Evolutionary conservation across 768 basidiomycete species (phyloP).

Genomic region (Candolleomyces aberdarensis): DNA sequence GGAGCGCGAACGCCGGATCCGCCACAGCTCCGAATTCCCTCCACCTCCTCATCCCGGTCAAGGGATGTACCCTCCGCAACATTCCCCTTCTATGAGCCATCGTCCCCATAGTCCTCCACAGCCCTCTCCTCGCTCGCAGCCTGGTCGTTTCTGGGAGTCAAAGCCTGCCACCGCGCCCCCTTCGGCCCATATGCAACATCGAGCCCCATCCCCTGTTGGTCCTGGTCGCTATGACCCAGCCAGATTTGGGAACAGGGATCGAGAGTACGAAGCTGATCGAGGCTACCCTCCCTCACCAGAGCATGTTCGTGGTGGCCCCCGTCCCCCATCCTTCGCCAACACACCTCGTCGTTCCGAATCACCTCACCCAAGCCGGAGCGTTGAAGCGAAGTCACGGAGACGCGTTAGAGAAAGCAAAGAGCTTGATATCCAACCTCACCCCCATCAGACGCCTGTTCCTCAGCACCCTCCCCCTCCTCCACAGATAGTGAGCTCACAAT

Average conservation of each 20-base stretch:
- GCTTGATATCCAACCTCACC: slow-evolving; percentile 9
- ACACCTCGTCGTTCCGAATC: slow-evolving; percentile 57
- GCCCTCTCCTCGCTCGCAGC: slow-evolving; percentile 57
- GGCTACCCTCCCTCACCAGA: slow-evolving; percentile 33
- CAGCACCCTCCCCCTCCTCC: slow-evolving; percentile 7
- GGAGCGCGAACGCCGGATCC: slow-evolving; percentile 44
- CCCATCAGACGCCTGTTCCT: slow-evolving; percentile 7
- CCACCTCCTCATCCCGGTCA: slow-evolving; percentile 27
- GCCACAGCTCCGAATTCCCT: slow-evolving; percentile 39
- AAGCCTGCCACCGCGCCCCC: slow-evolving; percentile 40
- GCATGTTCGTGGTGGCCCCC: slow-evolving; percentile 25
- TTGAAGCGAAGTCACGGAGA: slow-evolving; percentile 45
- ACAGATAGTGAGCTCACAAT: not conserved
- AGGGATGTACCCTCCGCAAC: slow-evolving; percentile 11
- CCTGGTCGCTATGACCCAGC: slow-evolving; percentile 64
- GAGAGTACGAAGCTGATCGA: slow-evolving; percentile 42
- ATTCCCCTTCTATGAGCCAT: slow-evolving; percentile 40
- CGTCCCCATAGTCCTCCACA: slow-evolving; percentile 52
- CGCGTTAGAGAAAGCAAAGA: slow-evolving; percentile 26
- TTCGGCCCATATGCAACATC: slow-evolving; percentile 25
- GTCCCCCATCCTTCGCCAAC: slow-evolving; percentile 26
- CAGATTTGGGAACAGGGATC: slow-evolving; percentile 48
- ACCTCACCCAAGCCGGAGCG: slow-evolving; percentile 40
- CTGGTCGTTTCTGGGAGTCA: slow-evolving; percentile 58
- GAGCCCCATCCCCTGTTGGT: slow-evolving; percentile 29